These are phyloP conservation scores for Oxytropis ochrocephala DNA, from an alignment of 306 rosid species.

Conservation along the genomic window DNA sequence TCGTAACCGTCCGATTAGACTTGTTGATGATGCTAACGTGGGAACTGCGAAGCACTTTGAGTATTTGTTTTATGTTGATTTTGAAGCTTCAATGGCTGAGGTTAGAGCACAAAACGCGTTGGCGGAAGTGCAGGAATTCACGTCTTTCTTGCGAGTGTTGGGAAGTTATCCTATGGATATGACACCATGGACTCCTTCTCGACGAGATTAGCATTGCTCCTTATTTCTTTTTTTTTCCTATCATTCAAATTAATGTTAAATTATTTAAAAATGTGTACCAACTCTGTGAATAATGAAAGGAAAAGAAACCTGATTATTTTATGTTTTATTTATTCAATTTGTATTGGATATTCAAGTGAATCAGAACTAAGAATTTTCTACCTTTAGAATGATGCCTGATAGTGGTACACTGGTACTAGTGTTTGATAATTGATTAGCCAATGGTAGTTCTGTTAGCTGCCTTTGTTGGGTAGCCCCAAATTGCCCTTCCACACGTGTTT, in stretches of 20 bases:
- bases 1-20: constrained; percentile 81
- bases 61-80: constrained; percentile 86
- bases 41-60: constrained; percentile 96
- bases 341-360: neutral
- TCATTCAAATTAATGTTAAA: neutral
- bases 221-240: neutral
- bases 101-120: constrained; percentile 85
- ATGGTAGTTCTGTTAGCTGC: neutral
- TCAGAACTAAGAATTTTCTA: neutral
- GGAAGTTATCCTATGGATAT: constrained; percentile 98
- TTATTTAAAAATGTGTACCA: neutral
- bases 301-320: constrained; percentile 6
- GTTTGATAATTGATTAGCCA: neutral
- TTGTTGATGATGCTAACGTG: constrained; percentile 75
- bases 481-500: neutral
- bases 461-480: neutral
- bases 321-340: neutral
- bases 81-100: constrained; percentile 96
- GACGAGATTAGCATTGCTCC: constrained; percentile 25
- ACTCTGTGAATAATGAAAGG: constrained; percentile 10
- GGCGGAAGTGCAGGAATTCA: constrained; percentile 96
- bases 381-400: neutral
- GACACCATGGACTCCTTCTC: constrained; percentile 82
- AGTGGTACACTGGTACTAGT: no score
- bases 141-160: constrained; percentile 82